Conservation (phyloP, 768 basidiomycete genomes). For the Leucogyrophana mollusca region DNA sequence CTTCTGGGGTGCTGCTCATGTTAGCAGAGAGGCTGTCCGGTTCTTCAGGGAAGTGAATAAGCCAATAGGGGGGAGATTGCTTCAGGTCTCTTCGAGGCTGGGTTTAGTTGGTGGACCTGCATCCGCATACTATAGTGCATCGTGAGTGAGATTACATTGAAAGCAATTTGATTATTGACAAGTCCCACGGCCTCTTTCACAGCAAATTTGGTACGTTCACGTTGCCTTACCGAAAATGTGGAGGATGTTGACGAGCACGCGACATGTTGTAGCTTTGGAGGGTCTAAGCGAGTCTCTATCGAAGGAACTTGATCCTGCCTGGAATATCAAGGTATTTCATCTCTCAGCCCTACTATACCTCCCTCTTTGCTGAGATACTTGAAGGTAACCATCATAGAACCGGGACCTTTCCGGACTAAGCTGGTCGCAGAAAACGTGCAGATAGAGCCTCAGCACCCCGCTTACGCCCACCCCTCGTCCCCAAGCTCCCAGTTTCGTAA, state of each 20-base stretch:
- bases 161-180: too few relatives aligned
- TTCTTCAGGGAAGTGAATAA: conserved; percentile 38
- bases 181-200: background rate
- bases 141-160: conserved; percentile 12
- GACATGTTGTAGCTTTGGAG: conserved; percentile 30
- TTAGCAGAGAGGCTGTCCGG: conserved; percentile 27
- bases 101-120: conserved; percentile 23
- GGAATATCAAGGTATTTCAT: conserved; percentile 40
- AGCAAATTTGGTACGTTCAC: conserved; percentile 5
- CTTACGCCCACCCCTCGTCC: conserved; percentile 4
- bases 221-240: too few relatives aligned
- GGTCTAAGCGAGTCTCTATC: conserved; percentile 33
- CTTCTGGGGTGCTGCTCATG: conserved; percentile 33
- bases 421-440: conserved; percentile 4
- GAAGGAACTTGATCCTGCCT: conserved; percentile 36
- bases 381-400: conserved; percentile 9
- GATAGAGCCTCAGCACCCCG: conserved; percentile 1
- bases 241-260: too few relatives aligned
- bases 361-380: background rate
- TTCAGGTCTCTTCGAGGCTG: conserved; percentile 36
- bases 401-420: conserved; percentile 11
- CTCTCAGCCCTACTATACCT: background rate
- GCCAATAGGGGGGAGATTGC: conserved; percentile 36
- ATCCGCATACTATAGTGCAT: conserved; percentile 22
- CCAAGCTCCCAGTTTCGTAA: conserved; percentile 1